Evolutionary conservation across 2,329 filamentous ascomycete genomes (phyloP).

Genomic region (Aspergillus uvarum): DNA sequence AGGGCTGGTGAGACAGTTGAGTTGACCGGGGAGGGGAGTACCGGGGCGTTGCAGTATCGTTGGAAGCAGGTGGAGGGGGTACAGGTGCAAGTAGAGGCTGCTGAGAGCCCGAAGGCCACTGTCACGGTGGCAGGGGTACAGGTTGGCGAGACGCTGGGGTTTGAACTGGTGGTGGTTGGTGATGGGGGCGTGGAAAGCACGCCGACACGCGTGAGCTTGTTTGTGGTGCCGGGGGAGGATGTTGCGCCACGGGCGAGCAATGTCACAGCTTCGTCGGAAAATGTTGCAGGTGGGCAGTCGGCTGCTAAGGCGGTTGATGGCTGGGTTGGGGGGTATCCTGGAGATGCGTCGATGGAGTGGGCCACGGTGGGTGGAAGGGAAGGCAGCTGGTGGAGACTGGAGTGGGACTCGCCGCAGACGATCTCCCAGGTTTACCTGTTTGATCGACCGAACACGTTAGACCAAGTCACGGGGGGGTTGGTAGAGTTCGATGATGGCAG

Average conservation of each 20-base stretch:
- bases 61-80: conserved; percentile 9
- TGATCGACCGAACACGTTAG: conserved; percentile 10
- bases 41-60: not conserved
- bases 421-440: conserved; percentile 9
- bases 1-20: not conserved
- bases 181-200: conserved; percentile 4
- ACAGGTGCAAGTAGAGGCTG: not conserved
- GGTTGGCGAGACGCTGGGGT: not conserved
- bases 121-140: not conserved
- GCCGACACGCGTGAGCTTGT: not conserved
- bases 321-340: conserved; percentile 3
- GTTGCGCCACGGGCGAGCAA: conserved; percentile 2
- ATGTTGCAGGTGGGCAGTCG: not conserved
- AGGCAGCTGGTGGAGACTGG: conserved; percentile 7
- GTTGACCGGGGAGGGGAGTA: conserved; percentile 8
- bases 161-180: conserved; percentile 4
- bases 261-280: conserved; percentile 8
- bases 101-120: not conserved
- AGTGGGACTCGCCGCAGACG: conserved; percentile 8
- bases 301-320: conserved; percentile 9
- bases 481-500: conserved; percentile 10
- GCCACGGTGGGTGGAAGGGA: conserved; percentile 5
- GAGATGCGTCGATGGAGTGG: conserved; percentile 2
- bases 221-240: conserved; percentile 2
- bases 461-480: conserved; percentile 8